phyloP scores from a whole-genome alignment of 2,329 filamentous ascomycete genomes.

The Nemania sp. region DNA sequence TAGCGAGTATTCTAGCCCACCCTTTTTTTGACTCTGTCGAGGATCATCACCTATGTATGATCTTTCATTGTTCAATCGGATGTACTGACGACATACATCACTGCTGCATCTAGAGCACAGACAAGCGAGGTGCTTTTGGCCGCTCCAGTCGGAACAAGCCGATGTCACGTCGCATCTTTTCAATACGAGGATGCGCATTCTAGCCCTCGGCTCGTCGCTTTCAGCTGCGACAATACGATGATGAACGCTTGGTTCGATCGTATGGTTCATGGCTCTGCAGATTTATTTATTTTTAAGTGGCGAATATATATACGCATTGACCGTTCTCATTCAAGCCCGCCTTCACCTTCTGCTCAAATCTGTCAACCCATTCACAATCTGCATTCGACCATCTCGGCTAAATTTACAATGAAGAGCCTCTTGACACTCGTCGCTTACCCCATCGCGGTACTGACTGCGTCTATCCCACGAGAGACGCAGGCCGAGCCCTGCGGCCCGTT shows the following conservation, averaged over 20 bases:
- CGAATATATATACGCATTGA: not conserved
- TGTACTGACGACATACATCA: not conserved
- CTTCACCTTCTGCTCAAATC: not conserved
- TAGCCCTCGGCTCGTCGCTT: not conserved
- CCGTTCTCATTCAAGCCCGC: not conserved
- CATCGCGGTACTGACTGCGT: constrained; percentile 6
- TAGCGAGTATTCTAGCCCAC: not conserved
- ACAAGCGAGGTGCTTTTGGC: constrained; percentile 4
- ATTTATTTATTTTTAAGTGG: not conserved
- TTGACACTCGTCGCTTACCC: constrained; percentile 13
- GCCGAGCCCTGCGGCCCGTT: constrained; percentile 17
- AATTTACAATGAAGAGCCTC: constrained; percentile 19
- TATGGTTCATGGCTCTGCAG: not conserved
- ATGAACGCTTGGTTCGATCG: not conserved
- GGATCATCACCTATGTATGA: not conserved
- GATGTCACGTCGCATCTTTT: constrained; percentile 17
- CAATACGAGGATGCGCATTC: constrained; percentile 15
- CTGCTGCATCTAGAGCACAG: not conserved
- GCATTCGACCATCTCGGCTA: not conserved
- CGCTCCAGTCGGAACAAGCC: constrained; percentile 5
- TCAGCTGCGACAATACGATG: not conserved
- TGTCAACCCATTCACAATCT: not conserved
- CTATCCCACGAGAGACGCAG: not conserved
- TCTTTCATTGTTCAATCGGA: not conserved
- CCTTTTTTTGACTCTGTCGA: not conserved